A percentile compares a stretch with the other conserved stretches of the same genome.
These are phyloP conservation scores for Lentinula sp. DNA, from an alignment of 768 basidiomycete species.

Conservation along the genomic window DNA sequence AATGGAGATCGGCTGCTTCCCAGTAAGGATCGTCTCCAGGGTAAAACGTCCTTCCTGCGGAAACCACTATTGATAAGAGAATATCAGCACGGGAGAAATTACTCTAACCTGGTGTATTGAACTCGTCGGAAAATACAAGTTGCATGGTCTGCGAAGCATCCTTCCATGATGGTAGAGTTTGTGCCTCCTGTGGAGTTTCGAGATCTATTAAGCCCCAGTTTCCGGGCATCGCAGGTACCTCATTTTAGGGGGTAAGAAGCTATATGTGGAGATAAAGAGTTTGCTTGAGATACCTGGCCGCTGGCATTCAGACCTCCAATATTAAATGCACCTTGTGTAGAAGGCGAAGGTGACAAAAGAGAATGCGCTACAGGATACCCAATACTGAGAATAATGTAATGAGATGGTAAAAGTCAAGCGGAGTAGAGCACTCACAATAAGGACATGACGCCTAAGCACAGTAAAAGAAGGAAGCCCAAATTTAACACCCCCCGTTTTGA, in stretches of 20 bases:
- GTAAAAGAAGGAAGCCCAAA: slow-evolving; percentile 43
- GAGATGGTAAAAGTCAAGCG: slow-evolving; percentile 25
- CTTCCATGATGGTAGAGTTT: slow-evolving; percentile 20
- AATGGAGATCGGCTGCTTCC: slow-evolving; percentile 75
- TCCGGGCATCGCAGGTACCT: slow-evolving; percentile 53
- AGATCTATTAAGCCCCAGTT: slow-evolving; percentile 68
- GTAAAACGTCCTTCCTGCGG: not conserved
- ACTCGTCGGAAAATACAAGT: slow-evolving; percentile 79
- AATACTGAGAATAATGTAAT: slow-evolving; percentile 16
- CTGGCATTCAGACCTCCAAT: slow-evolving; percentile 46
- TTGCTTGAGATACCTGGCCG: slow-evolving; percentile 28
- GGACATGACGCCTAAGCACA: slow-evolving; percentile 25
- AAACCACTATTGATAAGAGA: not conserved
- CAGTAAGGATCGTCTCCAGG: slow-evolving; percentile 46
- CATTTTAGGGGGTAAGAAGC: slow-evolving; percentile 15
- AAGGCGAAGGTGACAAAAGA: slow-evolving; percentile 20
- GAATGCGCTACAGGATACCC: slow-evolving; percentile 31
- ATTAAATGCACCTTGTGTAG: slow-evolving; percentile 31
- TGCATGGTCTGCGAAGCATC: slow-evolving; percentile 24
- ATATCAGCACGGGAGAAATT: slow-evolving; percentile 79
- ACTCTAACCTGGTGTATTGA: slow-evolving; percentile 66
- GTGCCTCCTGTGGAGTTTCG: slow-evolving; percentile 60
- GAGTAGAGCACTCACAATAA: slow-evolving; percentile 36
- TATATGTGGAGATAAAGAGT: not conserved
- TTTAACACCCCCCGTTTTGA: slow-evolving; percentile 66